Conservation (phyloP, 1,284 basidiomycete species). For the Coriolopsis trogii region DNA sequence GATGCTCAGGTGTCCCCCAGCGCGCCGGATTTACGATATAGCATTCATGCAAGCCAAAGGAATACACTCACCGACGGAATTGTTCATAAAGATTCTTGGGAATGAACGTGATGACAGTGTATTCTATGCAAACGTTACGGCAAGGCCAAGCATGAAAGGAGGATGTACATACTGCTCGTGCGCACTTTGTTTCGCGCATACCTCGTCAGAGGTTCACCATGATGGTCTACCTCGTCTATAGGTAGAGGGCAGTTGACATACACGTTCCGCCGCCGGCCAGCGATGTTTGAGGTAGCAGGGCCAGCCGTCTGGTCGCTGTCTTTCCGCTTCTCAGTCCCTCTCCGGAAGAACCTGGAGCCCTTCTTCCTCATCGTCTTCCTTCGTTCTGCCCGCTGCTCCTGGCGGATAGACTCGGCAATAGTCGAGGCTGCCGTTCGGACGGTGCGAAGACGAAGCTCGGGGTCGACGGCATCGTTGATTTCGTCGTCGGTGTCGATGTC, state of each 20-base stretch:
- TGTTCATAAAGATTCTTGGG: conserved; percentile 96
- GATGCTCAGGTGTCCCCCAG: no score
- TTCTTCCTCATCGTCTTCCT: conserved; percentile 61
- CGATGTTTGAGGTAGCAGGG: conserved; percentile 36
- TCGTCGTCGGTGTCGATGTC: conserved; percentile 58
- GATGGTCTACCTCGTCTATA: conserved; percentile 63
- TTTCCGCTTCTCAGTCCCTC: conserved; percentile 51
- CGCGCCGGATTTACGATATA: no score
- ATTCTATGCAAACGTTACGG: conserved; percentile 57
- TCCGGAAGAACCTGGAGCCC: conserved; percentile 60
- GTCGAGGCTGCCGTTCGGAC: conserved; percentile 88
- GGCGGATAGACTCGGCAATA: conserved; percentile 82
- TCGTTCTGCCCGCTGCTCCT: conserved; percentile 73
- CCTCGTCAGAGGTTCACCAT: conserved; percentile 77
- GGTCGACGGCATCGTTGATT: conserved; percentile 72
- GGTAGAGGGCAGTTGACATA: conserved; percentile 79
- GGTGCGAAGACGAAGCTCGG: conserved; percentile 83
- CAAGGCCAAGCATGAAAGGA: background rate
- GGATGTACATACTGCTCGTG: conserved; percentile 80
- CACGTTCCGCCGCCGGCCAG: conserved; percentile 70
- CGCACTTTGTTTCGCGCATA: conserved; percentile 95
- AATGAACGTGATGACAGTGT: conserved; percentile 89
- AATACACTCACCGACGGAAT: conserved; percentile 68
- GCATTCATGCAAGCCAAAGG: background rate
- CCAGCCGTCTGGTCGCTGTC: conserved; percentile 32